phyloP scores from a whole-genome alignment of 352 stramenopile species.

The Phytophthora cactorum region DNA sequence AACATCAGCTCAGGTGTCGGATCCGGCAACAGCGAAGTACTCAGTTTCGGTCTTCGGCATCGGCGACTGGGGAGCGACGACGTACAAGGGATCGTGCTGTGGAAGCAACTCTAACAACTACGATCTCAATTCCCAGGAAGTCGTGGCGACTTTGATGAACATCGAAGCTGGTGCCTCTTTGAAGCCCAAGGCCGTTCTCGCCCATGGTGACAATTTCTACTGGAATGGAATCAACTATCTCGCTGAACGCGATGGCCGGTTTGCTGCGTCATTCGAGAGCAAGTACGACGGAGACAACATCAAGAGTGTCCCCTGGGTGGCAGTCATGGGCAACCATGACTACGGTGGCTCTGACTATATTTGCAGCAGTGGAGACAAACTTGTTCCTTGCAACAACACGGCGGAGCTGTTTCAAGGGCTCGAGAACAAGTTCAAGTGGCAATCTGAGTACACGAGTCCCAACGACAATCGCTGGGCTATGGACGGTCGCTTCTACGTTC shows the following conservation, averaged over 20 bases:
- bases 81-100: slow-evolving; percentile 23
- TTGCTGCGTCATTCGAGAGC: slow-evolving; percentile 12
- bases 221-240: slow-evolving; percentile 29
- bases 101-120: slow-evolving; percentile 21
- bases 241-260: slow-evolving; percentile 14
- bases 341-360: slow-evolving; percentile 27
- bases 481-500: not conserved
- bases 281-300: slow-evolving; percentile 25
- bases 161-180: slow-evolving; percentile 11
- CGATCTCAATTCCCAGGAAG: slow-evolving; percentile 4
- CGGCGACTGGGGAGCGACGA: slow-evolving; percentile 29
- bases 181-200: slow-evolving; percentile 25
- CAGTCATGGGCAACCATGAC: slow-evolving; percentile 32
- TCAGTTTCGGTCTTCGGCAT: slow-evolving; percentile 24
- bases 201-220: not conserved
- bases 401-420: slow-evolving; percentile 6
- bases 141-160: slow-evolving; percentile 31
- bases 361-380: slow-evolving; percentile 10
- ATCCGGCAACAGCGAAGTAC: slow-evolving; percentile 37
- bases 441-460: not conserved
- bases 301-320: slow-evolving; percentile 16
- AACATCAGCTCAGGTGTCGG: not conserved
- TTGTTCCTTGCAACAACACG: slow-evolving; percentile 8
- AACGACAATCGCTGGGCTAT: not conserved
- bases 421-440: slow-evolving; percentile 28